Evolutionary conservation across 2,329 filamentous ascomycete genomes (phyloP), one percentile per base, ranked within the genome.

Genomic region (Aspergillus udagawae): DNA sequence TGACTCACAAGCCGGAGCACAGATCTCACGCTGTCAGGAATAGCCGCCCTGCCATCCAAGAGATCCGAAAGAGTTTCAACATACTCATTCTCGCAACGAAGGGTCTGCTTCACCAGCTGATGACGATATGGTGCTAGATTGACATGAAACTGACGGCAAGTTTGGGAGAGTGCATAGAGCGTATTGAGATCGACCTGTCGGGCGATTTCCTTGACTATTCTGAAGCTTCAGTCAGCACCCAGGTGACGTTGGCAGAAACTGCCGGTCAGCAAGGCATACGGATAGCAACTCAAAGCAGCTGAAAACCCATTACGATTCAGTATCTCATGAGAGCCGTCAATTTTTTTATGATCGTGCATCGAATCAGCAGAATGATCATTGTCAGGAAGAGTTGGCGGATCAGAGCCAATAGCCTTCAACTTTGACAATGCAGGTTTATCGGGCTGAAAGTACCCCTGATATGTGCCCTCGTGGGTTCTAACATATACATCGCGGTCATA

Each of bases 131-230:
- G 90, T 47, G 95, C 79, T 25, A 97, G 82, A 63, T 87, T 90
- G 56, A 82, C 82, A 64, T 90, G 90, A 61, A 96, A 85, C 68
- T 90, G 86, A 52, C 88, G 89, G 72, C 91, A 96, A 55, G 91
- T 92, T 54, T 84, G 85, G 52, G 92, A 90, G 21, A 97, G 84
- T 62, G 88, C 86, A 73, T 96, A 88, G 66, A 97, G 84, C 14
- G 90, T 88, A 73, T 93, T 96, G 52, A 96, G 83, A 72, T 97
- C 93, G 71, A 97, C 85, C 65, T 84, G 83, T 32, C 85, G 83
- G 51, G 90, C 89, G 63, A 97, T 83, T 66, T 88, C 84, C 62
- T 86, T 84, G 65, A 90, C 86, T 70, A 96, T 85, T 67, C 92
- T 96, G 78, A 58, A 61, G 47, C 49, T 42, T 28, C 60, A 53